Evolutionary conservation across 225 moss, liverwort and hornwort genomes (phyloP), one percentile per base, ranked within the genome.

Genomic region (Polytrichum commune): DNA sequence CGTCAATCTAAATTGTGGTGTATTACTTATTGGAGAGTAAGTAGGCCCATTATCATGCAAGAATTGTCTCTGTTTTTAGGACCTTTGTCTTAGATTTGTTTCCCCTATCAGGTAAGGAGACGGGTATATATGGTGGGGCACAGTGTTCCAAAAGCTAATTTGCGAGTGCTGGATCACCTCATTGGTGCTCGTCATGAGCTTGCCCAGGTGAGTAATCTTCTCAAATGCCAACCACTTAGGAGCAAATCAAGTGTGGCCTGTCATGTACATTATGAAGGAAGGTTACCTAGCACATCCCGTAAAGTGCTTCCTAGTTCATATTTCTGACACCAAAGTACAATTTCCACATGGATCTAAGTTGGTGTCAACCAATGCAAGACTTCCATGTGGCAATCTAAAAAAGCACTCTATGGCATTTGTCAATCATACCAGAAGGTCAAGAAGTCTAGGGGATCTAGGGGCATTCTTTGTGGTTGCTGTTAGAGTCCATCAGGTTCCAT

Each of bases 111-210:
- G 97, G 95, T 91, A 62, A 90, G 98, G 76, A 88, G 88, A 68
- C 88, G 84, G 74, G 93, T 93, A 63, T 98, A 90, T 76, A 78
- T 93, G 85, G 92, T 90, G 38, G 97, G 97, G 53, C 86, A 98
- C 77, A 93, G 92, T 84, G 97, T 98, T 32, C 97, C 97, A 32
- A 98, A 93, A 77, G 90, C 89, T 81, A 98, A 98, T 82, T 68
- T 98, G 73, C 86, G 92, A 67, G 94, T 98, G 66, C 85, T 98
- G 77, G 97, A 98, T 77, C 95, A 94, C 82, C 91, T 98, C 7
- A 98, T 98, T 69, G 81, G 89, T 76, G 94, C 97, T 71, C 90
- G 97, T 63, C 97, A 98, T 68, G 97, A 98, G 80, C 89, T 98
- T 68, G 87, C 97, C 23, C 86, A 96, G 96, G 96, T 96, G 46